phyloP scores from a whole-genome alignment of 2,329 filamentous ascomycete genomes.

The Phaeosphaeria sp. region DNA sequence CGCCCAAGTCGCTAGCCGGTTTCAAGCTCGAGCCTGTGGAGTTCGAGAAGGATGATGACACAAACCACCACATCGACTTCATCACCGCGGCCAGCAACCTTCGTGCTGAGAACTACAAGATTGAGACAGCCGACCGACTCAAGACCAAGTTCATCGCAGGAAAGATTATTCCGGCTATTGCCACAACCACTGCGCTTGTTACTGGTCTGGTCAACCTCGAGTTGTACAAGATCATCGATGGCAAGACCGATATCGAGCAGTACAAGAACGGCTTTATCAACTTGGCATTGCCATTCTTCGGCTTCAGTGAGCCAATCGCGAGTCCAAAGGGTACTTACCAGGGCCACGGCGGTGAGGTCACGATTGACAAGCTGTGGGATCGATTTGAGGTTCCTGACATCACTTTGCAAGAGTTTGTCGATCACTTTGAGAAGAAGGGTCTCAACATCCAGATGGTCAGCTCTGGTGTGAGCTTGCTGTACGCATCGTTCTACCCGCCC shows the following conservation, averaged over 20 bases:
- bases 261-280: conserved; percentile 99
- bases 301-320: conserved; percentile 94
- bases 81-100: conserved; percentile 97
- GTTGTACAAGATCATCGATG: conserved; percentile 95
- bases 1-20: conserved; percentile 79
- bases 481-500: conserved; percentile 88
- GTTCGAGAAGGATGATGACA: conserved; percentile 98
- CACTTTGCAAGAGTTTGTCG: conserved; percentile 82
- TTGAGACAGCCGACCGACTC: conserved; percentile 88
- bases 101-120: conserved; percentile 97
- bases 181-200: conserved; percentile 93
- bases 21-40: conserved; percentile 92
- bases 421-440: conserved; percentile 79
- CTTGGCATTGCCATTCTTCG: conserved; percentile 94
- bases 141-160: conserved; percentile 99
- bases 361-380: conserved; percentile 97
- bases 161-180: conserved; percentile 99
- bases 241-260: conserved; percentile 95
- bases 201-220: conserved; percentile 93
- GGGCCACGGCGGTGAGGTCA: conserved; percentile 76
- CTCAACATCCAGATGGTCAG: conserved; percentile 90
- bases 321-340: conserved; percentile 92
- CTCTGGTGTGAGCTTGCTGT: conserved; percentile 94
- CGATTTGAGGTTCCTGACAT: conserved; percentile 90
- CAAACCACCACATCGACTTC: conserved; percentile 98